These are phyloP conservation scores for Sugiyamaella paludigena DNA, from an alignment of 1,139 yeast genomes.

Conservation along the genomic window DNA sequence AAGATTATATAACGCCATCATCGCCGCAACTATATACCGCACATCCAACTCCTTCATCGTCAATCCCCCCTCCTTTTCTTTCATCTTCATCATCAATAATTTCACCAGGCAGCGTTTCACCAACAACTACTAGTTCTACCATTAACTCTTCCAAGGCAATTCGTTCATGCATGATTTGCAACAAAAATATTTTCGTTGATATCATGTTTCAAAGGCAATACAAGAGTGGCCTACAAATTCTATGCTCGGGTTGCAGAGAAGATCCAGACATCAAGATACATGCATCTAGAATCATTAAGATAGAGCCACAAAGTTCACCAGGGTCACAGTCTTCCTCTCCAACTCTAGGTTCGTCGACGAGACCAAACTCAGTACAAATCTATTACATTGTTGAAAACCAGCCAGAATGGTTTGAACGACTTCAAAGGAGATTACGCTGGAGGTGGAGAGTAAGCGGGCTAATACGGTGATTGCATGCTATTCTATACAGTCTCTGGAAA, in stretches of 20 bases:
- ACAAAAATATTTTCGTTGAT: background rate
- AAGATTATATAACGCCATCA: conserved; percentile 31
- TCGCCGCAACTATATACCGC: background rate
- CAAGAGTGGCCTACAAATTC: conserved; percentile 5
- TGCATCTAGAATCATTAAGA: conserved; percentile 10
- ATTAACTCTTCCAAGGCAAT: conserved; percentile 27
- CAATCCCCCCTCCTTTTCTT: background rate
- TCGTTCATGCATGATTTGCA: conserved; percentile 2
- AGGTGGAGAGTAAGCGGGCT: conserved; percentile 47
- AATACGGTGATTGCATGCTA: conserved; percentile 4
- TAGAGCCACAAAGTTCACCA: conserved; percentile 6
- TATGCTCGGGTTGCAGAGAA: conserved; percentile 4
- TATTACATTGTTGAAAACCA: conserved; percentile 19
- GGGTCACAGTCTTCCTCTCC: conserved; percentile 8
- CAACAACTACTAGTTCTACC: conserved; percentile 22
- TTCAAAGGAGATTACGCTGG: conserved; percentile 43
- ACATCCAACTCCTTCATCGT: background rate
- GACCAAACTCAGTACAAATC: conserved; percentile 5
- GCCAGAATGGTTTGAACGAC: conserved; percentile 36
- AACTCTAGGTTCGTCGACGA: conserved; percentile 5
- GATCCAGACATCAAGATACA: conserved; percentile 28
- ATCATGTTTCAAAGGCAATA: conserved; percentile 7
- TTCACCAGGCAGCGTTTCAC: background rate
- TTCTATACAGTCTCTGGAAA: background rate
- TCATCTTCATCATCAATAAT: background rate